Evolutionary conservation across 1,284 basidiomycete species (phyloP).

Genomic region (Microbotryum silenes-acaulis): DNA sequence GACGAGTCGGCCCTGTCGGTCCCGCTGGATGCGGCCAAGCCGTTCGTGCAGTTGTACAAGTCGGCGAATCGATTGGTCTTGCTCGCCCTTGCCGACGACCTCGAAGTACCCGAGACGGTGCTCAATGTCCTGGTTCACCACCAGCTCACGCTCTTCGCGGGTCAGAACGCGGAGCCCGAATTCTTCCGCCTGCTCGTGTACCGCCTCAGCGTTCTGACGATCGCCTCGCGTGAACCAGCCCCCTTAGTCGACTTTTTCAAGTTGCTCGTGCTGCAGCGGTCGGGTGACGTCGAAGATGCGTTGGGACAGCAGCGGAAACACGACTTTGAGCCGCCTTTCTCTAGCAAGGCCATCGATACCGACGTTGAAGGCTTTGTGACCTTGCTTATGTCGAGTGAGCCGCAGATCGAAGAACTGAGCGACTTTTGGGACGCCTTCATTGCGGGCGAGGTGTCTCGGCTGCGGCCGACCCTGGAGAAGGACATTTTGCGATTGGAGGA

Average conservation of each 20-base stretch:
- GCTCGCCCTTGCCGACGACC: constrained; percentile 3
- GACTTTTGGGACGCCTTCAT: constrained; percentile 1
- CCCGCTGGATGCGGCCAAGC: background rate
- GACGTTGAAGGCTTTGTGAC: background rate
- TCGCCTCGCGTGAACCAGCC: background rate
- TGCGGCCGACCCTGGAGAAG: background rate
- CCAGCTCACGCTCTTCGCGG: constrained; percentile 17
- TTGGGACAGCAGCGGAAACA: background rate
- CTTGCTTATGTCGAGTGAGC: background rate
- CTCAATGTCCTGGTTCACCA: constrained; percentile 10
- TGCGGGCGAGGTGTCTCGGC: background rate
- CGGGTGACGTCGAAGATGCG: constrained; percentile 5
- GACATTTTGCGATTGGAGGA: constrained; percentile 9
- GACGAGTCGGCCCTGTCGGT: constrained; percentile 13
- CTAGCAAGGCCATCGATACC: constrained; percentile 3
- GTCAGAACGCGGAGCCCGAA: constrained; percentile 4
- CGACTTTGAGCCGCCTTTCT: constrained; percentile 3
- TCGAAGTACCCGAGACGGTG: background rate
- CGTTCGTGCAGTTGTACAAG: background rate
- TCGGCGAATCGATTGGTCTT: constrained; percentile 9
- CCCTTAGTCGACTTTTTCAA: constrained; percentile 5
- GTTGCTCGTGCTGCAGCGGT: constrained; percentile 9
- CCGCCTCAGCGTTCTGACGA: background rate
- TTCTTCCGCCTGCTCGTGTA: constrained; percentile 5
- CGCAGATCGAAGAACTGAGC: background rate